These are phyloP conservation scores for Blastobotrys petasosporus DNA, from an alignment of 1,139 yeast genomes.

Conservation along the genomic window DNA sequence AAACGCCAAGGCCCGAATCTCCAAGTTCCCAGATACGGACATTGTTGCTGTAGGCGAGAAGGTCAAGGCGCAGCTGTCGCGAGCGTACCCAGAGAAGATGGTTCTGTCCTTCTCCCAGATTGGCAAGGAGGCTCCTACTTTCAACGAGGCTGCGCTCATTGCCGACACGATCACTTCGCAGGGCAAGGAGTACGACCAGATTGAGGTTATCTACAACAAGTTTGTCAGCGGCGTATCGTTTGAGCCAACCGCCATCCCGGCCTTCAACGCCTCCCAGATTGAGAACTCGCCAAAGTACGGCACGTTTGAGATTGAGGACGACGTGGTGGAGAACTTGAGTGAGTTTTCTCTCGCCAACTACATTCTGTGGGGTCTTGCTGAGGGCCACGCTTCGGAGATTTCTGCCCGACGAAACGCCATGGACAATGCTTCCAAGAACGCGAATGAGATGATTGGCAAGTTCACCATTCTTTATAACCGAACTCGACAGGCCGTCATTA, in stretches of 20 bases:
- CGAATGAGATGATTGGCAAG: conserved; percentile 95
- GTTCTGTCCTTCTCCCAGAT: conserved; percentile 79
- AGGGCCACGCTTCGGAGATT: conserved; percentile 97
- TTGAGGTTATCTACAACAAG: conserved; percentile 81
- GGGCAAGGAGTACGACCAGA: conserved; percentile 55
- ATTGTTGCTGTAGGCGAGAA: conserved; percentile 91
- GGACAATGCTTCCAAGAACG: conserved; percentile 99
- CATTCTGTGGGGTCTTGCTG: conserved; percentile 87
- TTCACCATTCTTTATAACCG: conserved; percentile 98
- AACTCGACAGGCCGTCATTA: conserved; percentile 99
- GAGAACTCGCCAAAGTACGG: conserved; percentile 83
- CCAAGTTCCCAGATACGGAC: conserved; percentile 64
- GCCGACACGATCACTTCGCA: conserved; percentile 72
- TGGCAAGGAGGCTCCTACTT: conserved; percentile 96
- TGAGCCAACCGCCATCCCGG: conserved; percentile 69
- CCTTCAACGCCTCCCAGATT: conserved; percentile 65
- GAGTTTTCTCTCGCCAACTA: conserved; percentile 90
- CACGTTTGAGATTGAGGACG: conserved; percentile 77
- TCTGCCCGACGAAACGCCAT: conserved; percentile 99
- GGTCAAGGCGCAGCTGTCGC: conserved; percentile 76
- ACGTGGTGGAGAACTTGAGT: conserved; percentile 47
- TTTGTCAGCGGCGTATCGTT: conserved; percentile 84
- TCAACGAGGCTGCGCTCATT: conserved; percentile 81
- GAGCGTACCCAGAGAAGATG: conserved; percentile 69
- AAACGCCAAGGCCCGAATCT: conserved; percentile 67